Conservation (phyloP, 2,329 filamentous ascomycete genomes). For the Verticillium albo-atrum region DNA sequence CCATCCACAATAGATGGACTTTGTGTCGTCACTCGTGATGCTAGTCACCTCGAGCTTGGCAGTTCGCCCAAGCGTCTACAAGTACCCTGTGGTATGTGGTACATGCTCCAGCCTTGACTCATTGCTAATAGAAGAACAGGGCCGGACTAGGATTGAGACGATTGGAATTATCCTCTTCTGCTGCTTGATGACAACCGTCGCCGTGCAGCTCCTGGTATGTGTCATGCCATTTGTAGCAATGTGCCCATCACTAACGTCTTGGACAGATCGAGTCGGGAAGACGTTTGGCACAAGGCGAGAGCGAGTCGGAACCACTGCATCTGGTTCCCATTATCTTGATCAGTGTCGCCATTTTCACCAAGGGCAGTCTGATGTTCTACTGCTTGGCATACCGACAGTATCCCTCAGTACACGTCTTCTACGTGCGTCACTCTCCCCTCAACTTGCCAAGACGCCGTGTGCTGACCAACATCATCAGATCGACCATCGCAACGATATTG, state of each 20-base stretch:
- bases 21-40: slow-evolving; percentile 61
- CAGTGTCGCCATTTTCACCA: slow-evolving; percentile 47
- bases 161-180: slow-evolving; percentile 63
- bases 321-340: slow-evolving; percentile 52
- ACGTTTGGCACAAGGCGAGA: slow-evolving; percentile 37
- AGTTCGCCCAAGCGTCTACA: slow-evolving; percentile 54
- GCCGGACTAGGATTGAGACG: slow-evolving; percentile 58
- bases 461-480: slow-evolving; percentile 21
- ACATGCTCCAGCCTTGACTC: not conserved
- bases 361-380: slow-evolving; percentile 47
- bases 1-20: slow-evolving; percentile 43
- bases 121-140: slow-evolving; percentile 24
- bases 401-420: slow-evolving; percentile 52
- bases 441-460: slow-evolving; percentile 2
- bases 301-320: slow-evolving; percentile 38
- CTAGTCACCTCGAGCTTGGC: slow-evolving; percentile 56
- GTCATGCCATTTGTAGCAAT: slow-evolving; percentile 15
- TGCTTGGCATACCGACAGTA: slow-evolving; percentile 49
- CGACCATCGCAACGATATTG: slow-evolving; percentile 53
- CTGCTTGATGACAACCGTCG: slow-evolving; percentile 62
- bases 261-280: slow-evolving; percentile 50
- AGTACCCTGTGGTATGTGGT: slow-evolving; percentile 51
- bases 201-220: slow-evolving; percentile 55
- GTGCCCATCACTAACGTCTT: slow-evolving; percentile 11
- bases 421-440: slow-evolving; percentile 15